A percentile compares a stretch with the other conserved stretches of the same genome.
These are phyloP conservation scores for Filobasidium uniguttulatum DNA, from an alignment of 1,284 basidiomycete species.

Conservation along the genomic window DNA sequence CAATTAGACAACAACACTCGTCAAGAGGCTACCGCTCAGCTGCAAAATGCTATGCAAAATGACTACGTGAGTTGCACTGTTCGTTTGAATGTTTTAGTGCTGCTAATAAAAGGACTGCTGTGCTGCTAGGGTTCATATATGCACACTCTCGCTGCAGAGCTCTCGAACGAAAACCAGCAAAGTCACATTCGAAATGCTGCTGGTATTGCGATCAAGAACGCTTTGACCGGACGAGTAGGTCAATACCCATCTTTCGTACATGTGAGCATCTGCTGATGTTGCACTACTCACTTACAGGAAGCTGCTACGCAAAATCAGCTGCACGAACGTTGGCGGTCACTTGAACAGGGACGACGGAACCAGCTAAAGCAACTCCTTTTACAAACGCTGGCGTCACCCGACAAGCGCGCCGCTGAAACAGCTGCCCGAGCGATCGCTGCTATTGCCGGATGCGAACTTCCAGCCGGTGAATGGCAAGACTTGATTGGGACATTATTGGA, in stretches of 20 bases:
- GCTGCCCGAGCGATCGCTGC: conserved; percentile 89
- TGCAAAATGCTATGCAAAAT: conserved; percentile 66
- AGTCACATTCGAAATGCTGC: conserved; percentile 81
- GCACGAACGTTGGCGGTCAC: conserved; percentile 63
- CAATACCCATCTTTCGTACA: neutral
- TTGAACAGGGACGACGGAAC: conserved; percentile 53
- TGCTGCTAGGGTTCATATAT: conserved; percentile 67
- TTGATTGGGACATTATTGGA: conserved; percentile 76
- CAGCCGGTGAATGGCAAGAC: conserved; percentile 74
- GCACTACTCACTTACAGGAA: conserved; percentile 45
- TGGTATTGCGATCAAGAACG: conserved; percentile 93
- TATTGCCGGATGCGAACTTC: conserved; percentile 84
- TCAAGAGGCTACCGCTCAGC: conserved; percentile 72
- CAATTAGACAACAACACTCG: conserved; percentile 67
- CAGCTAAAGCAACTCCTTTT: conserved; percentile 85
- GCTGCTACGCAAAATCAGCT: conserved; percentile 59
- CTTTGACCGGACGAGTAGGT: conserved; percentile 74
- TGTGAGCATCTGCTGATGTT: neutral
- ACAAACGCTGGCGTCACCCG: conserved; percentile 61
- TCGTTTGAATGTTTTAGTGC: neutral
- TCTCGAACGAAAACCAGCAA: conserved; percentile 58
- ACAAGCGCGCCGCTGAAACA: conserved; percentile 63
- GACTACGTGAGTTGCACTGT: conserved; percentile 55
- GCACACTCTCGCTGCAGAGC: conserved; percentile 66
- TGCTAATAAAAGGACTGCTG: neutral